Evolutionary conservation across 2,329 filamentous ascomycete species (phyloP), one percentile per base, ranked within the genome.

Genomic region (Boeremia exigua): DNA sequence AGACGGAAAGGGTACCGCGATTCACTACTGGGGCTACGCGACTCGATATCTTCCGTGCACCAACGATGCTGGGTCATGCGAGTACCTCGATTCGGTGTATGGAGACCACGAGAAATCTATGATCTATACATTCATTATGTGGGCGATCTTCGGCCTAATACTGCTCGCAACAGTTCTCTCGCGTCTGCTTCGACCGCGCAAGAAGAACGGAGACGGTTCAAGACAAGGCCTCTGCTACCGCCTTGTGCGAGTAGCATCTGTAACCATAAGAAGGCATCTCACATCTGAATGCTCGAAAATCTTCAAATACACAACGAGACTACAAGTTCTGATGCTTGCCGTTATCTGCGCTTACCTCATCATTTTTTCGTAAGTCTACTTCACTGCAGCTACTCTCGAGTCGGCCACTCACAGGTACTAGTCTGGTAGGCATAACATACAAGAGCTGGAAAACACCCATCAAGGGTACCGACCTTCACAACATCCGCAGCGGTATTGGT

Each of bases 401-500:
- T 4, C 8, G 36, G 39, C 45, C 51, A 45, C 56, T 50, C 7
- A 58, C 51, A 3, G 43, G 11, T n/a, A 15, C 11, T n/a, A 76
- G 75, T 14, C 65, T 91, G 45, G 80, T 86, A 12, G 88, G 87
- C 25, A 87, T 90, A 56, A 75, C 79, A 6, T 91, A 90, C 75
- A 80, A 82, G 42, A 87, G 75, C 2, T 91, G 88, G 88, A 72
- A 87, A 12, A 90, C 87, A 0, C 88, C 88, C 0, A 81, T 90
- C 48, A 84, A 84, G 66, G 76, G 77, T n/a, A 79, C 80, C 0
- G 77, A 77, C 28, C 66, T 85, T 0, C 80, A 82, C 73, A 89
- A 88, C 71, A 89, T 82, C 1, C 83, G 89, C 12, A 84, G 82
- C 4, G 82, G 82, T 1, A 76, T 91, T 0, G 88, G 88, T 0